Evolutionary conservation across 2,329 filamentous ascomycete species (phyloP), one percentile per base, ranked within the genome.

Genomic region (Xylariaceae sp.): DNA sequence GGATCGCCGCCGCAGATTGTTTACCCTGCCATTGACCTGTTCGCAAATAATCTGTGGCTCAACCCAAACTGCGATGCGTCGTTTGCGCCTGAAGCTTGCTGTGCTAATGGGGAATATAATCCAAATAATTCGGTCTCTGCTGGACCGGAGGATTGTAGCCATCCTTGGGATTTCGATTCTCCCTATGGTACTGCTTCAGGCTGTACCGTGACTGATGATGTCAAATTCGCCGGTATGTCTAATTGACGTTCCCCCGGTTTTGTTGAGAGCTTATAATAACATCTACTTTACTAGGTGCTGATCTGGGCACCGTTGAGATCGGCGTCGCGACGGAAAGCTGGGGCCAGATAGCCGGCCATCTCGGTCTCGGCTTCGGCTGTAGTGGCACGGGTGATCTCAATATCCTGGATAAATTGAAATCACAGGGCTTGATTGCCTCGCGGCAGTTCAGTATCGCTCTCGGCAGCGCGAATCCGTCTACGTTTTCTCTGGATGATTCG

Each of bases 281-380:
- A 30, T 26, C 6, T 19, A 35, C 37, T 1, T 27, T 6, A 34
- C 30, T 19, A 61, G 59, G 53, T 8, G 46, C 27, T 35, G 29
- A 49, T 29, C 5, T 61, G 9, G 55, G 55, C 6, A 9, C 40
- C 26, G 8, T 55, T 5, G 37, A 45, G 32, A 9, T 63, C 9
- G 61, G 56, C 11, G 11, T 63, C 19, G 61, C 61, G n/a, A 51
- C 46, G 34, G 5, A 55, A 35, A 62, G 57, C 37, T 60, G 41
- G 47, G 50, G 27, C 9, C 35, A 57, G 48, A 51, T 47, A 1
- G 50, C 59, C 11, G 61, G 61, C n/a, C 43, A 48, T 12, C 35
- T 62, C 2, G 61, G 61, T 40, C 44, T 63, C 8, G 61, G 60
- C 19, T 63, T 63, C 49, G 61, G 59, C 40, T 58, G 53, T 41